Evolutionary conservation across 2,329 filamentous ascomycete genomes (phyloP), one percentile per base, ranked within the genome.

Genomic region (Aspergillus ochraceus): DNA sequence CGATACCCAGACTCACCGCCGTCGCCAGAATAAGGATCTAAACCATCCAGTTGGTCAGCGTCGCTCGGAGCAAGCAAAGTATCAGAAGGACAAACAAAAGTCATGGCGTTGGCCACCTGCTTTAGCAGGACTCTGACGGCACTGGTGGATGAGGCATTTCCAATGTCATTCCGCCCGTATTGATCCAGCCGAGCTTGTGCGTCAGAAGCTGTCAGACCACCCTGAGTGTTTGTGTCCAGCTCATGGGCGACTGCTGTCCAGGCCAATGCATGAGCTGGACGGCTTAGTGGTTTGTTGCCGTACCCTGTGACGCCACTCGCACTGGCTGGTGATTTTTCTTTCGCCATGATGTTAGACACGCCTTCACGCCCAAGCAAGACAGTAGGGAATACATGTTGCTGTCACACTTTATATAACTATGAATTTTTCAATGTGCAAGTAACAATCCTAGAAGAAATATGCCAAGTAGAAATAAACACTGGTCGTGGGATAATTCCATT

Each of bases 1-100:
- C 73, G 29, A 84, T 81, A 30, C 80, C 82, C 66, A 80, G 81
- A 64, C 79, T 80, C 51, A 83, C 79, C 60, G 85, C 86, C 85
- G 90, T 90, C 68, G 89, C 88, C 70, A 90, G 85, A 68, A 91
- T 82, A 68, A 92, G 85, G 61, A 90, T 88, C 88, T 90, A 61
- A 8, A 29, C 56, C 87, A 76, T 63, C 74, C 76, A 64, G 62
- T 74, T 61, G 49, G 66, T 65, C 63, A 68, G 63, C 61, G 60
- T 57, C 61, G 59, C 52, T 4, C 14, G 22, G 6, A 29, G 2
- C 26, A 29, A 2, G 20, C 10, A 55, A 19, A 12, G 11, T 12
- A 29, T 9, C 20, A 22, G 12, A 36, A 19, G 9, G 29, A 19
- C 36, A 36, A 55, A 32, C 36, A 49, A 58, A 64, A 59, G 84